phyloP scores from a whole-genome alignment of 1,139 yeast species.

The Blastobotrys indianensis region DNA sequence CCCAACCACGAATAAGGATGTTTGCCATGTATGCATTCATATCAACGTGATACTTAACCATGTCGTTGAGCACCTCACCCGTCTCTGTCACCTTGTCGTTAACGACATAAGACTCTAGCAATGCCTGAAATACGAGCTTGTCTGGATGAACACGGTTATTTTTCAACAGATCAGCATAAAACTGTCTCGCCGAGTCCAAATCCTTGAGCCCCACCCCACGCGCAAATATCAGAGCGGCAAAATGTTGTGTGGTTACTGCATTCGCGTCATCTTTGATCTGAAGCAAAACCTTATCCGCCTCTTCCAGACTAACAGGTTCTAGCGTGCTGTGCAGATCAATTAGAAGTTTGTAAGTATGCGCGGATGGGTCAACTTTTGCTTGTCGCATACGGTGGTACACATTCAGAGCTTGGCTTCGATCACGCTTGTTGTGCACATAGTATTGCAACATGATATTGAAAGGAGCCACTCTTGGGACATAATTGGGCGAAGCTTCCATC shows the following conservation, averaged over 20 bases:
- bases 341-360: constrained; percentile 38
- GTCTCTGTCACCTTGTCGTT: constrained; percentile 31
- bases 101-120: constrained; percentile 36
- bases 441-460: constrained; percentile 38
- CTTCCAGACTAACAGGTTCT: constrained; percentile 31
- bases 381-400: constrained; percentile 29
- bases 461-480: constrained; percentile 35
- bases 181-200: constrained; percentile 32
- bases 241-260: constrained; percentile 33
- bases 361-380: constrained; percentile 31
- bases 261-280: constrained; percentile 30
- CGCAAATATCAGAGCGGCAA: constrained; percentile 37
- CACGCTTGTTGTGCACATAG: constrained; percentile 33
- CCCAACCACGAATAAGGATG: constrained; percentile 37
- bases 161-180: constrained; percentile 30
- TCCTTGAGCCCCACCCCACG: constrained; percentile 36
- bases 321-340: constrained; percentile 36
- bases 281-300: constrained; percentile 35
- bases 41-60: constrained; percentile 33
- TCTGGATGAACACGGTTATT: constrained; percentile 34
- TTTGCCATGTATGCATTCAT: constrained; percentile 36
- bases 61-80: constrained; percentile 31
- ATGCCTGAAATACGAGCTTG: constrained; percentile 36
- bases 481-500: constrained; percentile 32
- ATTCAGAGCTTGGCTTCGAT: constrained; percentile 32